Conservation (phyloP, 257 asterid species). For the Fraxinus pennsylvanica region DNA sequence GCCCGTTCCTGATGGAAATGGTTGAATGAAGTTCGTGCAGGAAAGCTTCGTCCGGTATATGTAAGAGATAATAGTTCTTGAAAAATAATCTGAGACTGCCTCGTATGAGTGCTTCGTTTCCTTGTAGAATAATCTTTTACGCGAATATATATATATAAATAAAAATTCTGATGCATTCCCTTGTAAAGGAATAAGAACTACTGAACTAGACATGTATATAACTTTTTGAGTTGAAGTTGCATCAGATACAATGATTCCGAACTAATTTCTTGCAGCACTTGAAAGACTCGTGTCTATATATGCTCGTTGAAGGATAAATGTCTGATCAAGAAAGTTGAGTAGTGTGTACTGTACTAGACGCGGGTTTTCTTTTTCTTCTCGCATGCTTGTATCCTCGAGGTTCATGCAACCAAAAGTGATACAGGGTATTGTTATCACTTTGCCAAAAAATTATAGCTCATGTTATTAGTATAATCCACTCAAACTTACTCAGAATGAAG, state of each 20-base stretch:
- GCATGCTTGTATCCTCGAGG: too few relatives aligned
- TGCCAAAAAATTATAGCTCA: too few relatives aligned
- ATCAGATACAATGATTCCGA: neutral
- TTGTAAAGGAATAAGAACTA: conserved; percentile 13
- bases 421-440: too few relatives aligned
- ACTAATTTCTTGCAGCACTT: neutral
- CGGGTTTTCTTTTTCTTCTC: too few relatives aligned
- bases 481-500: too few relatives aligned
- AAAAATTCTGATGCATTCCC: conserved; percentile 3
- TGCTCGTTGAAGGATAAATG: too few relatives aligned
- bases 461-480: too few relatives aligned
- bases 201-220: conserved; percentile 24
- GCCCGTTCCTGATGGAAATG: neutral
- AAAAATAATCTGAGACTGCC: conserved; percentile 26
- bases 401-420: too few relatives aligned
- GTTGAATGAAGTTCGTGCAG: neutral
- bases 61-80: neutral
- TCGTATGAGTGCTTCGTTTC: neutral
- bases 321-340: too few relatives aligned
- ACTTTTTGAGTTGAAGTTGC: neutral
- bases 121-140: conserved; percentile 10
- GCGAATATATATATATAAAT: conserved; percentile 10
- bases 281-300: too few relatives aligned
- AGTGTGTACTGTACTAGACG: too few relatives aligned
- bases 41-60: neutral